Conservation (phyloP, 371 early-diverging fungal genomes). For the Umbelopsis sp. region DNA sequence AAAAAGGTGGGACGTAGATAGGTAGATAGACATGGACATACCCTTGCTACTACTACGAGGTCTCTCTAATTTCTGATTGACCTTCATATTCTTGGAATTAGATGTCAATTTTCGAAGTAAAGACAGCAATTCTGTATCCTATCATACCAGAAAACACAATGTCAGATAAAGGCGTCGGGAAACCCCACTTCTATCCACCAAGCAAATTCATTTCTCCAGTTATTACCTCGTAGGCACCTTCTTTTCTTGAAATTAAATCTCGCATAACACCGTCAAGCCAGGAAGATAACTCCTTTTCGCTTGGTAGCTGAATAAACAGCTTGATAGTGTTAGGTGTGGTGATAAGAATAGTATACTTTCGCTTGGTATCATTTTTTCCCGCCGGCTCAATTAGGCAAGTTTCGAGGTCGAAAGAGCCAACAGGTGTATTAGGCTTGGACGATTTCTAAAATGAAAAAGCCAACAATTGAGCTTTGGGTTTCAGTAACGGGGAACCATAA, state of each 20-base stretch:
- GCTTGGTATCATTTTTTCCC: constrained; percentile 36
- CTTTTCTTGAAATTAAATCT: constrained; percentile 48
- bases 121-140: constrained; percentile 26
- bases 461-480: neutral
- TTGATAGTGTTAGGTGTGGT: constrained; percentile 41
- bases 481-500: neutral
- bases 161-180: too few relatives aligned
- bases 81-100: constrained; percentile 35
- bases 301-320: constrained; percentile 44
- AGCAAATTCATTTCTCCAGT: too few relatives aligned
- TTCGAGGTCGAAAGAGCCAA: constrained; percentile 53
- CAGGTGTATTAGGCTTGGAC: constrained; percentile 37
- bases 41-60: constrained; percentile 1
- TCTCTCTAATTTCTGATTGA: constrained; percentile 28
- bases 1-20: too few relatives aligned
- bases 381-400: constrained; percentile 53
- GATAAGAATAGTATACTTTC: constrained; percentile 37
- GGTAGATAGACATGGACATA: neutral
- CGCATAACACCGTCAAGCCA: constrained; percentile 59
- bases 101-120: constrained; percentile 26
- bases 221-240: constrained; percentile 30
- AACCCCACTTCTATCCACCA: too few relatives aligned
- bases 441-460: constrained; percentile 30
- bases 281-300: constrained; percentile 41
- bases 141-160: neutral